Percentiles rank a stretch among this genome's conserved stretches.
phyloP scores from a whole-genome alignment of 768 basidiomycete species.

The Phanerodontia chrysosporium region DNA sequence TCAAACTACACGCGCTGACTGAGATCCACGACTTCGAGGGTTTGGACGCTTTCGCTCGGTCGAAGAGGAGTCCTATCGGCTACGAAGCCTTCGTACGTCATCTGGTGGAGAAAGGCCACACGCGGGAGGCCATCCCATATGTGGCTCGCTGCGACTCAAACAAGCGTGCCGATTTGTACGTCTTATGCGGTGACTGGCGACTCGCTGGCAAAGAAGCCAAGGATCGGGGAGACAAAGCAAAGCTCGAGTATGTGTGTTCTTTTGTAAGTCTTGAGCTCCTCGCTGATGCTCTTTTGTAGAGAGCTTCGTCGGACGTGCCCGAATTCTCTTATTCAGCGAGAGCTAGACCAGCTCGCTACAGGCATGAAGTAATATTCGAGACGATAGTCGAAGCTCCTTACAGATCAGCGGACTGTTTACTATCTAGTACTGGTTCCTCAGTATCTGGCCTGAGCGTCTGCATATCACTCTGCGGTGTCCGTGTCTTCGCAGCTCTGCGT shows the following conservation, averaged over 20 bases:
- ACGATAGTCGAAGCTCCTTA: neutral
- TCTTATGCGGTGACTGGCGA: slow-evolving; percentile 88
- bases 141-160: slow-evolving; percentile 83
- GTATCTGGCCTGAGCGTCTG: neutral
- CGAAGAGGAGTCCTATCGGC: slow-evolving; percentile 90
- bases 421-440: neutral
- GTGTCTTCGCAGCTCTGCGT: neutral
- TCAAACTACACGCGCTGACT: slow-evolving; percentile 82
- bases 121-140: slow-evolving; percentile 72
- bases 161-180: slow-evolving; percentile 81
- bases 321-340: slow-evolving; percentile 74
- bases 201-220: slow-evolving; percentile 87
- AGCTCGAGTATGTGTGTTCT: slow-evolving; percentile 70
- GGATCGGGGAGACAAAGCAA: slow-evolving; percentile 79
- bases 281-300: slow-evolving; percentile 34
- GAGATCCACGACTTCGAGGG: slow-evolving; percentile 80
- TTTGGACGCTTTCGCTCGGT: slow-evolving; percentile 80
- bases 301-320: slow-evolving; percentile 71
- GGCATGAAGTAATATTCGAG: slow-evolving; percentile 77
- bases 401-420: neutral
- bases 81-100: slow-evolving; percentile 88
- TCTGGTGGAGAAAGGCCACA: slow-evolving; percentile 68
- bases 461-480: neutral
- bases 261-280: neutral
- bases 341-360: slow-evolving; percentile 56